These are phyloP conservation scores for Alternaria viburni DNA, from an alignment of 2,329 filamentous ascomycete species.

Conservation along the genomic window DNA sequence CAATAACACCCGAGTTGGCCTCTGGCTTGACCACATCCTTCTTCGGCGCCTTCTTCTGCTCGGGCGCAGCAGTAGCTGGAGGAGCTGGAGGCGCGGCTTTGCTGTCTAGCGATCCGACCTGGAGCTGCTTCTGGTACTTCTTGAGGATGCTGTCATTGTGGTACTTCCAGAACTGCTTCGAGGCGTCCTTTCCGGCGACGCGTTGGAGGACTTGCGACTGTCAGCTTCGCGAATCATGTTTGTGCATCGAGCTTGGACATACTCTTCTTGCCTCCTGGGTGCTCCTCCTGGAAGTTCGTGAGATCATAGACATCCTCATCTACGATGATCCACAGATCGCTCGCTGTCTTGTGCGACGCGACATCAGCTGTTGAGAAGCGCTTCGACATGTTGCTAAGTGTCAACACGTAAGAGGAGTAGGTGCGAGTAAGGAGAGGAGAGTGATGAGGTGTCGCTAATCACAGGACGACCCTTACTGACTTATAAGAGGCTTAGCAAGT, in stretches of 20 bases:
- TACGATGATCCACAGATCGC: slow-evolving; percentile 86
- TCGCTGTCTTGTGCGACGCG: slow-evolving; percentile 85
- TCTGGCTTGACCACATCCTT: slow-evolving; percentile 62
- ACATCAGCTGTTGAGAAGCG: slow-evolving; percentile 85
- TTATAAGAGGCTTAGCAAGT: slow-evolving; percentile 29
- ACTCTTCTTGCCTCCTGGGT: slow-evolving; percentile 75
- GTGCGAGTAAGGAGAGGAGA: neutral
- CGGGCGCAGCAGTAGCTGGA: slow-evolving; percentile 55
- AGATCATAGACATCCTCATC: slow-evolving; percentile 96
- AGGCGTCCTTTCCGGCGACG: slow-evolving; percentile 70
- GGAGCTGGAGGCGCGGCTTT: slow-evolving; percentile 67
- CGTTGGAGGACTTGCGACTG: slow-evolving; percentile 62
- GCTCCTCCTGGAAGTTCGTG: slow-evolving; percentile 67
- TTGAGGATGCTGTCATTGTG: slow-evolving; percentile 67
- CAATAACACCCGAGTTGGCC: slow-evolving; percentile 63
- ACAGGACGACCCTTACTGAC: slow-evolving; percentile 29
- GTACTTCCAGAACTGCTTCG: slow-evolving; percentile 72
- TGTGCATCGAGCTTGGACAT: slow-evolving; percentile 31
- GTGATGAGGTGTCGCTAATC: slow-evolving; percentile 5
- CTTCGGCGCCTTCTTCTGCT: slow-evolving; percentile 55
- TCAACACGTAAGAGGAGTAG: slow-evolving; percentile 6
- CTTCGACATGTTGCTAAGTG: slow-evolving; percentile 72
- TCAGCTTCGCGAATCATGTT: slow-evolving; percentile 18
- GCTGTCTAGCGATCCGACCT: slow-evolving; percentile 78
- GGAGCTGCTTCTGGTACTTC: slow-evolving; percentile 66